Evolutionary conservation across 2,329 filamentous ascomycete species (phyloP).

Genomic region (Fusarium sp.): DNA sequence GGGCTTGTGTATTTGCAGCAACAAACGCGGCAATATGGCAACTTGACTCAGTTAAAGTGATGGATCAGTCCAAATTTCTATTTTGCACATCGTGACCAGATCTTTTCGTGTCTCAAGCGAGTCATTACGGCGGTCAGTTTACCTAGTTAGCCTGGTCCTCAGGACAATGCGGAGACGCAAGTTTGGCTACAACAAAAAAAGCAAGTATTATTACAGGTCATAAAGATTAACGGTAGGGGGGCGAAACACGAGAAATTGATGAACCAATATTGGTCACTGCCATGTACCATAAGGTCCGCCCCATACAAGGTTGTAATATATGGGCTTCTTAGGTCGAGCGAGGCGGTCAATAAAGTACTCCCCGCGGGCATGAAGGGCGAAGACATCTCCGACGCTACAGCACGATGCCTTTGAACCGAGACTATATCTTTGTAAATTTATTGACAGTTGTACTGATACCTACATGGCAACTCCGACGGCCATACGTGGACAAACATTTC

Average conservation of each 20-base stretch:
- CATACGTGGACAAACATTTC: background rate
- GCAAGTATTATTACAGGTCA: constrained; percentile 22
- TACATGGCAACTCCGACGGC: background rate
- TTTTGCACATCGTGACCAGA: background rate
- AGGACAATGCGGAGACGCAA: background rate
- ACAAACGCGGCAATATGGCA: background rate
- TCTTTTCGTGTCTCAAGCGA: constrained; percentile 3
- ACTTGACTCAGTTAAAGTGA: constrained; percentile 14
- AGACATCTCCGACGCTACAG: too few relatives aligned
- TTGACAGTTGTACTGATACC: background rate
- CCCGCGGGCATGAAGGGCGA: background rate
- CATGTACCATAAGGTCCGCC: background rate
- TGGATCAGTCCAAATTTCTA: background rate
- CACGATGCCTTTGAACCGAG: background rate
- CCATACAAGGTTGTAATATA: background rate
- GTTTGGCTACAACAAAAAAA: constrained; percentile 16
- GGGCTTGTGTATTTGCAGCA: background rate
- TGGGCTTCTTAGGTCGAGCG: background rate
- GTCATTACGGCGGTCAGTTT: constrained; percentile 11
- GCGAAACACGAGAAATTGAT: constrained; percentile 19
- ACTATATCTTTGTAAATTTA: background rate
- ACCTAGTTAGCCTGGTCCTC: background rate
- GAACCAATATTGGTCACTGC: constrained; percentile 8
- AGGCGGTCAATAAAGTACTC: constrained; percentile 9
- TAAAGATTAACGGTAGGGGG: constrained; percentile 14